Evolutionary conservation across 805 yeast genomes (phyloP).

Genomic region (Torulaspora maleeae): DNA sequence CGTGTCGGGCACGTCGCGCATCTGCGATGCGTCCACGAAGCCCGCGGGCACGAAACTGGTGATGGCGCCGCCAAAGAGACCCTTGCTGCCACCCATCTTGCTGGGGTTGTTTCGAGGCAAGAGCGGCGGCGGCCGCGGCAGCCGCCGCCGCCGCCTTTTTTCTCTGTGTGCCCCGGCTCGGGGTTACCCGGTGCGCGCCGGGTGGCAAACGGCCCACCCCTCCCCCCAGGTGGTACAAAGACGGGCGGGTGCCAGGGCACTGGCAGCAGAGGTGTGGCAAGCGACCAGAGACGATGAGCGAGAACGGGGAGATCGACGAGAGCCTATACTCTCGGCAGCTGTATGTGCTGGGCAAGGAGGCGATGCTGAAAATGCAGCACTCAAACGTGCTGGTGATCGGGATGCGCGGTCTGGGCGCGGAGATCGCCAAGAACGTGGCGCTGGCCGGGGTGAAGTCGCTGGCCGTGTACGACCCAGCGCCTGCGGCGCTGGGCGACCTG

Average conservation of each 20-base stretch:
- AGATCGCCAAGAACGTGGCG: conserved; percentile 93
- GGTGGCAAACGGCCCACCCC: conserved; percentile 2
- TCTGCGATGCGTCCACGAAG: conserved; percentile 67
- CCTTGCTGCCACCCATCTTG: conserved; percentile 14
- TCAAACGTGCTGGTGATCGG: conserved; percentile 92
- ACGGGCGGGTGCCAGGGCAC: background rate
- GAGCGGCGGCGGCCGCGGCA: background rate
- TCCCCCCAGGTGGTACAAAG: background rate
- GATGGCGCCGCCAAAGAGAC: conserved; percentile 82
- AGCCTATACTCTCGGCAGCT: conserved; percentile 93
- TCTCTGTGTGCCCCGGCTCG: no score
- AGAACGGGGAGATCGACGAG: conserved; percentile 68
- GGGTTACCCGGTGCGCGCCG: background rate
- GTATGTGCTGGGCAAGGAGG: conserved; percentile 94
- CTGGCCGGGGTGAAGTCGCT: conserved; percentile 95
- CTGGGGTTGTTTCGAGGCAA: background rate
- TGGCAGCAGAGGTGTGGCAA: no score
- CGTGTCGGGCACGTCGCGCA: conserved; percentile 85
- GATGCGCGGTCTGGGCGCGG: conserved; percentile 87
- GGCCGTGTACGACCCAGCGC: conserved; percentile 75
- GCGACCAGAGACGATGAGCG: conserved; percentile 5
- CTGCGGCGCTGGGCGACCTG: conserved; percentile 63
- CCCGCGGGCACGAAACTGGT: conserved; percentile 52
- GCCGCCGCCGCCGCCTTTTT: no score
- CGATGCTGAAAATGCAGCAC: conserved; percentile 93